These are phyloP conservation scores for Magnolia sinica DNA, from an alignment of 164 flowering plant species.

Conservation along the genomic window DNA sequence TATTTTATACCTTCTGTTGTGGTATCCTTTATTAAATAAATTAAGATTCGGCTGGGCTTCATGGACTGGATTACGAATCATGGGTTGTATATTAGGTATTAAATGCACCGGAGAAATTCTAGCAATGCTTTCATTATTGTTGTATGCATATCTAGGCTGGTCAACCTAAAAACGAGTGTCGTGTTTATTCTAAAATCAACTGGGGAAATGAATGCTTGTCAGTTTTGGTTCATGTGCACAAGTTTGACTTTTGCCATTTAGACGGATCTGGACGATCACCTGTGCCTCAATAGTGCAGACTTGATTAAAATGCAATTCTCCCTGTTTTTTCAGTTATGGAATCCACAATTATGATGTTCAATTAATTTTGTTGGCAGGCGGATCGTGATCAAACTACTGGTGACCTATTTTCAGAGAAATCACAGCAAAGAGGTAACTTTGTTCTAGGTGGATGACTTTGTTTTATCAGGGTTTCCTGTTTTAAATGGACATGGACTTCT, in stretches of 20 bases:
- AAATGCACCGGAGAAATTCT: too few relatives aligned
- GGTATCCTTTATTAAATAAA: neutral
- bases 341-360: neutral
- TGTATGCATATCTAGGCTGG: too few relatives aligned
- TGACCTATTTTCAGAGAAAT: slow-evolving; percentile 93
- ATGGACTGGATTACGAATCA: neutral
- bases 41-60: neutral
- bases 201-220: too few relatives aligned
- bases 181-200: too few relatives aligned
- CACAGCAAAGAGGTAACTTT: slow-evolving; percentile 91
- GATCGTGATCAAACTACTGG: slow-evolving; percentile 88
- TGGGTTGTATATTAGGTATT: neutral
- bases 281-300: neutral
- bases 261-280: too few relatives aligned
- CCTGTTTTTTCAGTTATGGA: neutral
- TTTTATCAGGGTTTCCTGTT: neutral
- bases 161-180: too few relatives aligned
- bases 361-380: slow-evolving; percentile 60
- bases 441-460: neutral
- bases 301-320: too few relatives aligned
- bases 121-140: too few relatives aligned
- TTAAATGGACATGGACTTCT: neutral
- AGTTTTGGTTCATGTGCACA: too few relatives aligned
- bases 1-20: neutral
- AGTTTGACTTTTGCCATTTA: too few relatives aligned